These are phyloP conservation scores for Phytophthora crassamura DNA, from an alignment of 352 stramenopile species.

Conservation along the genomic window DNA sequence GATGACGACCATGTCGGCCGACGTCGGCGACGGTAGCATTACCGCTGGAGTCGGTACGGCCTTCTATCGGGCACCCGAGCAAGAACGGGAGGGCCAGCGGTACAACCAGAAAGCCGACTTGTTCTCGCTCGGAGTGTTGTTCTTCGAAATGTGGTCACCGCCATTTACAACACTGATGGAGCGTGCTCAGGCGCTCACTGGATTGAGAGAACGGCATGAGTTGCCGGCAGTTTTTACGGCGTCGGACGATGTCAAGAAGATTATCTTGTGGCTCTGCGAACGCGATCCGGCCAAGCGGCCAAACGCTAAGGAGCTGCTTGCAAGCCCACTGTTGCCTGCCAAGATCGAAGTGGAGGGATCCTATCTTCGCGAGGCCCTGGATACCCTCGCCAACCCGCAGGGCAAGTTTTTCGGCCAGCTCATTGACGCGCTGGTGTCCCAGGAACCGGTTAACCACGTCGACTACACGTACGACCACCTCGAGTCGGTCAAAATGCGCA, in stretches of 20 bases:
- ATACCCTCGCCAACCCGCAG: conserved; percentile 89
- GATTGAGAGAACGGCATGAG: conserved; percentile 76
- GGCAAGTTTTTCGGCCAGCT: conserved; percentile 91
- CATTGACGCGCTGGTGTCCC: conserved; percentile 78
- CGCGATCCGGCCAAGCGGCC: conserved; percentile 72
- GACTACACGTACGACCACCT: conserved; percentile 90
- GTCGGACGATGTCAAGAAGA: conserved; percentile 89
- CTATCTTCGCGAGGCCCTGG: conserved; percentile 83
- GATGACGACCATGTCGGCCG: conserved; percentile 64
- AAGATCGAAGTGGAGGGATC: conserved; percentile 89
- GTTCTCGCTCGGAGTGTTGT: conserved; percentile 95
- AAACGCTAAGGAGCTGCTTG: conserved; percentile 74
- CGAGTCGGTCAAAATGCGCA: conserved; percentile 81
- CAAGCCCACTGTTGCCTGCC: conserved; percentile 68
- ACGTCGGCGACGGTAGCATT: conserved; percentile 74
- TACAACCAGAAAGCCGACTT: conserved; percentile 95
- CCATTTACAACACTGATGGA: conserved; percentile 94
- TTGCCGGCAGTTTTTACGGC: conserved; percentile 56
- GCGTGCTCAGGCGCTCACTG: conserved; percentile 77
- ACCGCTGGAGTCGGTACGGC: conserved; percentile 95
- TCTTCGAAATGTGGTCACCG: conserved; percentile 96
- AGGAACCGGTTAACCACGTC: conserved; percentile 80
- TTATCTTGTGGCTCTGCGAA: conserved; percentile 89
- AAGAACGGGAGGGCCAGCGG: conserved; percentile 87
- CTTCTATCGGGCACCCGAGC: conserved; percentile 96